A percentile compares a stretch with the other conserved stretches of the same genome.
phyloP scores from a whole-genome alignment of 2,329 filamentous ascomycete genomes.

The Ploettnerulaceae sp. region DNA sequence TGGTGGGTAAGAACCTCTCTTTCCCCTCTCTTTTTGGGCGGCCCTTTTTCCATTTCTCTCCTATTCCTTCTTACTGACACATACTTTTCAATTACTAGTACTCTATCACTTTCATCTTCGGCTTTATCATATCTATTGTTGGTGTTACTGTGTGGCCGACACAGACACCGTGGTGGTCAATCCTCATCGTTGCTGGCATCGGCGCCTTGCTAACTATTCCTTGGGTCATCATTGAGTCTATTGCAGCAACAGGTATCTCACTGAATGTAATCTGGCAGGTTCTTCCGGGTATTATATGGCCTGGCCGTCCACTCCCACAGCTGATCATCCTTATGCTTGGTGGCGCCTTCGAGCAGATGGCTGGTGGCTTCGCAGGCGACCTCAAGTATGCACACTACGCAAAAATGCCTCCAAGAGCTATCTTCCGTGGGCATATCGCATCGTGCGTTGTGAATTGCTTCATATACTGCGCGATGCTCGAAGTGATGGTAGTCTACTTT shows the following conservation, averaged over 20 bases:
- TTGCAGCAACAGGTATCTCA: constrained; percentile 42
- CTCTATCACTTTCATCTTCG: constrained; percentile 34
- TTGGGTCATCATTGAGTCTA: constrained; percentile 43
- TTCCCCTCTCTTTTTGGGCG: too few species aligned
- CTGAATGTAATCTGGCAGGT: constrained; percentile 11
- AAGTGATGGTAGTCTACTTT: constrained; percentile 10
- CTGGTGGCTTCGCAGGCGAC: constrained; percentile 29
- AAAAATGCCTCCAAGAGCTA: constrained; percentile 34
- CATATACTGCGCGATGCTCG: constrained; percentile 10
- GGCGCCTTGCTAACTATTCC: constrained; percentile 43
- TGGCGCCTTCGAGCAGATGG: constrained; percentile 25
- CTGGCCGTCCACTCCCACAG: constrained; percentile 7
- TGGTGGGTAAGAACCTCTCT: too few species aligned
- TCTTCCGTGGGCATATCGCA: constrained; percentile 32
- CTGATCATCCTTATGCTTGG: constrained; percentile 19
- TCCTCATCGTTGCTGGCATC: constrained; percentile 45
- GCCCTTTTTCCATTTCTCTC: too few species aligned
- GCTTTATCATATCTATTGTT: constrained; percentile 39
- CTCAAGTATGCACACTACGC: constrained; percentile 37
- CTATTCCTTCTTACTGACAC: too few species aligned
- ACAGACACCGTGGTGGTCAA: constrained; percentile 45
- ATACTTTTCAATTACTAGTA: too few species aligned
- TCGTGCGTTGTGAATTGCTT: constrained; percentile 13
- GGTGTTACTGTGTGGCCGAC: constrained; percentile 40
- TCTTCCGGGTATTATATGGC: constrained; percentile 10